Conservation (phyloP, 2,329 filamentous ascomycete genomes). For the Phaeomoniella chlamydospora region DNA sequence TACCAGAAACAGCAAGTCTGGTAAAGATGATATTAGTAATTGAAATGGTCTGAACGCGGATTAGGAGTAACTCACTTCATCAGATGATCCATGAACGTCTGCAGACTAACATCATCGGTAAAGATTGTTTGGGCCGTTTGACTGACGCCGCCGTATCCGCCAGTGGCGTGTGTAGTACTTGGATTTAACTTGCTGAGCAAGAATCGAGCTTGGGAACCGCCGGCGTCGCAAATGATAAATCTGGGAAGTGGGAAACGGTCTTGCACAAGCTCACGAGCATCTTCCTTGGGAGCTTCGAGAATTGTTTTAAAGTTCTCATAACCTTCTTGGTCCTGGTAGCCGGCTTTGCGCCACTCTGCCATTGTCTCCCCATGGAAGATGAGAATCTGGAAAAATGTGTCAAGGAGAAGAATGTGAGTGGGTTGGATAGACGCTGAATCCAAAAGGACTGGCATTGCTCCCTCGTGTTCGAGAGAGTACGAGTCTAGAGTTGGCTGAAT, state of each 20-base stretch:
- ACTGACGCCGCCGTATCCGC: constrained; percentile 77
- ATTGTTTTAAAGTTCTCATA: constrained; percentile 90
- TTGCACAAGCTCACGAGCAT: constrained; percentile 89
- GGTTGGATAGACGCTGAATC: constrained; percentile 95
- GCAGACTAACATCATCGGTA: constrained; percentile 92
- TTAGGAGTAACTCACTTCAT: constrained; percentile 64
- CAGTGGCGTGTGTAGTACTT: constrained; percentile 88
- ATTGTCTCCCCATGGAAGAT: constrained; percentile 99
- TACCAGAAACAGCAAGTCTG: constrained; percentile 35
- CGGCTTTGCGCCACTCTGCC: constrained; percentile 94
- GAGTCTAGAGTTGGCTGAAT: constrained; percentile 96
- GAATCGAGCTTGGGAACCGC: constrained; percentile 94
- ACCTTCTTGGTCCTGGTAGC: constrained; percentile 94
- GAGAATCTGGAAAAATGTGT: constrained; percentile 98
- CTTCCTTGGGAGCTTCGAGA: constrained; percentile 87
- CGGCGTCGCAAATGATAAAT: constrained; percentile 98
- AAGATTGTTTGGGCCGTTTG: constrained; percentile 96
- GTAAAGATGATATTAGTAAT: constrained; percentile 13
- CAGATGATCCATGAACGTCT: constrained; percentile 98
- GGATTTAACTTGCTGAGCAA: constrained; percentile 93
- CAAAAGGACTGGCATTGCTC: constrained; percentile 79
- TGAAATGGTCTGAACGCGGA: not conserved
- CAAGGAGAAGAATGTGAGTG: constrained; percentile 81
- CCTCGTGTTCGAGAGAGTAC: constrained; percentile 93
- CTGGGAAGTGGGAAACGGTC: constrained; percentile 96